A percentile compares a stretch with the other conserved stretches of the same genome.
These are phyloP conservation scores for Mycena haematopus DNA, from an alignment of 768 basidiomycete genomes.

Conservation along the genomic window DNA sequence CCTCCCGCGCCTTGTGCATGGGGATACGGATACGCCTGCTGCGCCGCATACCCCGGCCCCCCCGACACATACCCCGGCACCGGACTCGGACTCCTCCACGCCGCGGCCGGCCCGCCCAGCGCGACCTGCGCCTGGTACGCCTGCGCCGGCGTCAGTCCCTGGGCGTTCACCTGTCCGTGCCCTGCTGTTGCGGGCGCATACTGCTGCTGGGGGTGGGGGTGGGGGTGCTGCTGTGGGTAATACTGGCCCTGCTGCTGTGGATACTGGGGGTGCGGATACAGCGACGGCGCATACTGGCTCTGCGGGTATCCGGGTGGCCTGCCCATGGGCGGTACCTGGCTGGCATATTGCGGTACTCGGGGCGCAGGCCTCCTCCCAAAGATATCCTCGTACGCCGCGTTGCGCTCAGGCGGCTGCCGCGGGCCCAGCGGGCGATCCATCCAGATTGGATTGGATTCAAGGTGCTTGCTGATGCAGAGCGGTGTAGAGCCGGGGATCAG, in stretches of 20 bases:
- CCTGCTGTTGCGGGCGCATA: slow-evolving; percentile 37
- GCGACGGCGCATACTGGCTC: slow-evolving; percentile 41
- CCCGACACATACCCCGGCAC: neutral
- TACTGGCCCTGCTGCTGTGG: slow-evolving; percentile 31
- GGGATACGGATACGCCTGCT: neutral
- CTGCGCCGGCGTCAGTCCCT: slow-evolving; percentile 75
- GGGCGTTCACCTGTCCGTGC: slow-evolving; percentile 45
- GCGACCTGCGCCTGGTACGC: slow-evolving; percentile 83
- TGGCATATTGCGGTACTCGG: neutral
- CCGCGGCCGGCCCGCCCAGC: slow-evolving; percentile 37
- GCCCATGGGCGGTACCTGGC: too few relatives aligned
- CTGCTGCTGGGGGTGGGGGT: slow-evolving; percentile 59
- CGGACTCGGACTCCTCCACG: neutral
- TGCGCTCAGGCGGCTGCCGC: slow-evolving; percentile 65
- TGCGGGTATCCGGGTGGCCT: slow-evolving; percentile 35
- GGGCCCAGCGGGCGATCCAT: slow-evolving; percentile 26
- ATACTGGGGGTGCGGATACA: slow-evolving; percentile 43
- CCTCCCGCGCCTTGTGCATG: slow-evolving; percentile 27
- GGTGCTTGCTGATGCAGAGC: neutral
- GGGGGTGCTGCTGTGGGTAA: slow-evolving; percentile 46
- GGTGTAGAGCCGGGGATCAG: neutral
- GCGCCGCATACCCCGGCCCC: too few relatives aligned
- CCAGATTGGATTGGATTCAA: too few relatives aligned
- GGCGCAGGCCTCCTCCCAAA: slow-evolving; percentile 69
- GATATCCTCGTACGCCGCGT: slow-evolving; percentile 85